Base-by-base conservation (phyloP, 192 early-diverging fungal genomes). In the Umbelopsis ramanniana region DNA sequence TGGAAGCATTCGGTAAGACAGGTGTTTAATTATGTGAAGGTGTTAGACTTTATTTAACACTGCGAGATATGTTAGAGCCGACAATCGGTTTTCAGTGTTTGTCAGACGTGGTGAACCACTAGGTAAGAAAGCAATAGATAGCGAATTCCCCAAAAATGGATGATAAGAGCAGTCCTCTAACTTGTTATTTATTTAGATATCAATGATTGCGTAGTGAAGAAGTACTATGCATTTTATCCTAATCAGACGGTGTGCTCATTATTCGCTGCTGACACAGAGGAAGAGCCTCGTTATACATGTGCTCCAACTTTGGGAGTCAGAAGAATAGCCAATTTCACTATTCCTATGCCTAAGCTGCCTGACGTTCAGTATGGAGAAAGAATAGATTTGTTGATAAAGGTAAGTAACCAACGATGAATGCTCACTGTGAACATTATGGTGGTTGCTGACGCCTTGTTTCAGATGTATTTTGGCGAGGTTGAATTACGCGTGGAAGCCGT, bases 401-500 rank as follows among this genome's bases (percentile, higher is more conserved):
- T 70, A 70, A 70, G 47, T 14, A 67, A 21, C 29, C 15, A 33
- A 15, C 26, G 17, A 53, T 6, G 26, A 11, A 15, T 57, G 26
- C 54, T 0, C 12, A 29, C 23, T 29, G 7, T 24, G 26, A 23
- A 26, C 35, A 29, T n/a, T n/a, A n/a, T 29, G 29, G 3, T 29
- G 29, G 29, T 1, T 63, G n/a, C 57, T 63, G 15, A 37, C 33
- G 8, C 23, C 9, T 63, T 11, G 12, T 40, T 14, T 43, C 48
- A 78, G 68, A 80, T 82, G 72, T 71, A 71, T 26, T 71, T 82
- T 78, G 83, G 83, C 35, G 71, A 83, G 63, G 76, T 82, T 4
- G 84, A 85, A 74, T 73, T 85, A 15, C 72, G 79, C 45, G 84
- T 82, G n/a, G 84, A 85, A 60, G 84, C 84, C 23, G 75, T 81